These are phyloP conservation scores for Corrigiola litoralis DNA, from an alignment of 179 eudicot species.

Conservation along the genomic window DNA sequence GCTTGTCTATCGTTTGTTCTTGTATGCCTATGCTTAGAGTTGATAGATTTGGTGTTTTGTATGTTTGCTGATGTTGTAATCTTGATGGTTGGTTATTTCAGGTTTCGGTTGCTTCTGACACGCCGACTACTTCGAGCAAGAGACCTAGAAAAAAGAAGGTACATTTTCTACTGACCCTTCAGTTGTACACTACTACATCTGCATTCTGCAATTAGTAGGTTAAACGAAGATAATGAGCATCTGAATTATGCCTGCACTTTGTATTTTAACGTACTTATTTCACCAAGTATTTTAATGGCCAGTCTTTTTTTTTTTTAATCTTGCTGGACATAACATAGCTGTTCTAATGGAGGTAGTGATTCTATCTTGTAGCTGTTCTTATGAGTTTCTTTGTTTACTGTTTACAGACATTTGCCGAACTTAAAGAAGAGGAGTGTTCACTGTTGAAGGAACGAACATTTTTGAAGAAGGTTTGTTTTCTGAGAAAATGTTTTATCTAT, in stretches of 20 bases:
- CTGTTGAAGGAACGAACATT: conserved; percentile 40
- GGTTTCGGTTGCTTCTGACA: conserved; percentile 33
- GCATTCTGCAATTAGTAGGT: neutral
- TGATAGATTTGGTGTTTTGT: neutral
- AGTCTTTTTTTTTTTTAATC: no score
- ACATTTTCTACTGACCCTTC: neutral
- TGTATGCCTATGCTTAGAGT: neutral
- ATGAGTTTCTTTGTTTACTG: neutral
- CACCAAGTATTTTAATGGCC: no score
- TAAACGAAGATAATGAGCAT: no score
- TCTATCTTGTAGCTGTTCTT: conserved; percentile 8
- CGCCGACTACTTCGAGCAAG: conserved; percentile 28
- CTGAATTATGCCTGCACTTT: no score
- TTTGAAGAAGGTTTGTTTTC: conserved; percentile 43
- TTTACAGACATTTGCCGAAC: conserved; percentile 49
- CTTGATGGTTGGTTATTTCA: conserved; percentile 24
- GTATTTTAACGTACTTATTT: no score
- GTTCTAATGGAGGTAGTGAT: neutral
- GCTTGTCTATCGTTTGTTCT: neutral
- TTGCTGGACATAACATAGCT: neutral
- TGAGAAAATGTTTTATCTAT: neutral
- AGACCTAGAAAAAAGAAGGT: conserved; percentile 61
- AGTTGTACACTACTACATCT: neutral
- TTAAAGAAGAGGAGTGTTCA: conserved; percentile 50
- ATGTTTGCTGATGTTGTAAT: conserved; percentile 2